These are phyloP conservation scores for Termitomyces bulborhizus DNA, from an alignment of 768 basidiomycete species.

Conservation along the genomic window DNA sequence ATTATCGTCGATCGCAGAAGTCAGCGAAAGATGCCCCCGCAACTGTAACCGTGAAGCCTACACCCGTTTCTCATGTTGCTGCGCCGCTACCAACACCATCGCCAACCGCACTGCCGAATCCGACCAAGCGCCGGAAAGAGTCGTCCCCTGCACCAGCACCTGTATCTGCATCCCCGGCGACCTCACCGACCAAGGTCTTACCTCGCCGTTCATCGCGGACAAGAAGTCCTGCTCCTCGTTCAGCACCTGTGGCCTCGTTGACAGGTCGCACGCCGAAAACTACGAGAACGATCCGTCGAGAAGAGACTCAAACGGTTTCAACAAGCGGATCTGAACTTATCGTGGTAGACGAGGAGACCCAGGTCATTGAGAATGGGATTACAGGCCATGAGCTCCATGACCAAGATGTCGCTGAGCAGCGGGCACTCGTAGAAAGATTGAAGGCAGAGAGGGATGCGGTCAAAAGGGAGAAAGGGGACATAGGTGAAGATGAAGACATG, in stretches of 20 bases:
- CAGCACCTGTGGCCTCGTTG: conserved; percentile 24
- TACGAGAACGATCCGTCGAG: conserved; percentile 24
- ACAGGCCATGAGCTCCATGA: conserved; percentile 57
- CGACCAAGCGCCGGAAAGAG: conserved; percentile 64
- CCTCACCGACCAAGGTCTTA: conserved; percentile 19
- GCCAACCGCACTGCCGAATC: conserved; percentile 33
- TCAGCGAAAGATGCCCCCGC: conserved; percentile 10
- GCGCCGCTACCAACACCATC: conserved; percentile 36
- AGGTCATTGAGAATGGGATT: conserved; percentile 43
- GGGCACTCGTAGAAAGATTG: conserved; percentile 65
- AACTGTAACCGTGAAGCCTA: conserved; percentile 17
- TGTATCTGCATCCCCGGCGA: conserved; percentile 31
- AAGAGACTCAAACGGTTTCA: conserved; percentile 31
- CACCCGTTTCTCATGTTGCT: conserved; percentile 15
- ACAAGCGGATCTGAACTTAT: conserved; percentile 58
- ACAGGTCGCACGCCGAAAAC: conserved; percentile 31
- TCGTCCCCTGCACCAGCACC: conserved; percentile 44
- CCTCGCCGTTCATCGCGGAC: conserved; percentile 31
- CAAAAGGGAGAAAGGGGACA: conserved; percentile 18
- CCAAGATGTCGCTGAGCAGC: conserved; percentile 73
- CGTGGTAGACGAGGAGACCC: conserved; percentile 59
- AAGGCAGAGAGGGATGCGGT: conserved; percentile 49
- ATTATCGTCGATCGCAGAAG: conserved; percentile 65
- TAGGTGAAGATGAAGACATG: conserved; percentile 32
- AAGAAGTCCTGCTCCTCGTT: conserved; percentile 34